These are phyloP conservation scores for Cadophora sp. DNA, from an alignment of 2,329 filamentous ascomycete species.

Conservation along the genomic window DNA sequence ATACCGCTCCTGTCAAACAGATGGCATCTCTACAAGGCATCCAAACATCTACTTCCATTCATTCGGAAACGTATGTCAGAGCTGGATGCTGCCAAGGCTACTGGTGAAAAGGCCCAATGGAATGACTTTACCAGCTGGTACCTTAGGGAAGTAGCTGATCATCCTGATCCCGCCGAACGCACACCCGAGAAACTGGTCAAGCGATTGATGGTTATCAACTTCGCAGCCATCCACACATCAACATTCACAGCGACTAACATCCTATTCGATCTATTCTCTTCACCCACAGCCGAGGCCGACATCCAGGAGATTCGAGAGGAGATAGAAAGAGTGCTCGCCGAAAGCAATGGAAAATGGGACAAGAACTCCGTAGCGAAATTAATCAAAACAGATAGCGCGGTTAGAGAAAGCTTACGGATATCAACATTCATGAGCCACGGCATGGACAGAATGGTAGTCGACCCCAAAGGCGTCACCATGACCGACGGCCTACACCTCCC, in stretches of 20 bases:
- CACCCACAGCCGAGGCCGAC: slow-evolving; percentile 30
- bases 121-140: slow-evolving; percentile 42
- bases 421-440: slow-evolving; percentile 41
- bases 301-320: slow-evolving; percentile 42
- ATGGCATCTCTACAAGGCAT: slow-evolving; percentile 36
- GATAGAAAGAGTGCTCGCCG: slow-evolving; percentile 28
- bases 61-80: slow-evolving; percentile 32
- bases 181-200: slow-evolving; percentile 38
- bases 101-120: slow-evolving; percentile 24
- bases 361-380: slow-evolving; percentile 44
- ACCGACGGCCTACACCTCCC: slow-evolving; percentile 30
- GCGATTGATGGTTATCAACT: slow-evolving; percentile 43
- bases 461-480: slow-evolving; percentile 37
- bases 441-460: slow-evolving; percentile 37
- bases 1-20: slow-evolving; percentile 42
- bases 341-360: slow-evolving; percentile 41
- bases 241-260: slow-evolving; percentile 42
- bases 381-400: slow-evolving; percentile 44
- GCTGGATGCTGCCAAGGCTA: slow-evolving; percentile 9
- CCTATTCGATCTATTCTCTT: slow-evolving; percentile 42
- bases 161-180: slow-evolving; percentile 32
- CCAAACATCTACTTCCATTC: slow-evolving; percentile 40
- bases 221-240: slow-evolving; percentile 44
- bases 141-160: slow-evolving; percentile 26
- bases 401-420: slow-evolving; percentile 46